Conservation (phyloP, 306 rosid species). For the Ceratonia siliqua region DNA sequence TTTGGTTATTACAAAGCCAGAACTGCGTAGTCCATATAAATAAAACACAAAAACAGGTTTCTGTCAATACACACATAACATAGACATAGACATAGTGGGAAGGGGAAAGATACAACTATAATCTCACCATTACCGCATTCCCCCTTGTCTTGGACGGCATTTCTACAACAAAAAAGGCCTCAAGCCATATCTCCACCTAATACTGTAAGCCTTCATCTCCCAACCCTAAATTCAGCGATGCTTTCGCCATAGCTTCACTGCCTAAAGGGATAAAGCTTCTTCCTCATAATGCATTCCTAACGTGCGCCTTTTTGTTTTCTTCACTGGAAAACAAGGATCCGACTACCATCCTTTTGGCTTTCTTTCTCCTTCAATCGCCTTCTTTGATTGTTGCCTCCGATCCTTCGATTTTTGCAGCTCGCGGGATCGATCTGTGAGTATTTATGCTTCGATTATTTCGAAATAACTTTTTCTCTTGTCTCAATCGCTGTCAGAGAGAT, state of each 20-base stretch:
- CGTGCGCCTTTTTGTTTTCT: background rate
- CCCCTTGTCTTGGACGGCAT: slow-evolving; percentile 1
- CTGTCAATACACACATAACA: background rate
- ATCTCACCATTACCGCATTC: slow-evolving; percentile 48
- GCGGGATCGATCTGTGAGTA: slow-evolving; percentile 59
- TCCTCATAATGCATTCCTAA: slow-evolving; percentile 27
- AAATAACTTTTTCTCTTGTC: background rate
- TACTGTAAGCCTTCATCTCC: slow-evolving; percentile 21
- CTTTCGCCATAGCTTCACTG: slow-evolving; percentile 24
- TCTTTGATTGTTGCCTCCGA: slow-evolving; percentile 33
- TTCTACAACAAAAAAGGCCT: slow-evolving; percentile 9
- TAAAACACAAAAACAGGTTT: background rate
- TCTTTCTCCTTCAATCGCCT: slow-evolving; percentile 10
- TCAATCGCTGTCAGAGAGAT: slow-evolving; percentile 23
- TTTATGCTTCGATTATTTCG: slow-evolving; percentile 7
- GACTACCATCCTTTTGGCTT: slow-evolving; percentile 35
- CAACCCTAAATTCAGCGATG: slow-evolving; percentile 41
- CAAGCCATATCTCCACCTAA: slow-evolving; percentile 48
- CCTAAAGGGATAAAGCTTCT: background rate
- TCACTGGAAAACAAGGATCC: slow-evolving; percentile 38
- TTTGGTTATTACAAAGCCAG: slow-evolving; percentile 44
- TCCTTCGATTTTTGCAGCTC: slow-evolving; percentile 37
- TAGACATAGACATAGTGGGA: background rate
- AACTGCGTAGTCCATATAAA: slow-evolving; percentile 33
- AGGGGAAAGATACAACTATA: slow-evolving; percentile 13